Evolutionary conservation across 2,329 filamentous ascomycete species (phyloP), one percentile per base, ranked within the genome.

Genomic region (Fragosphaeria purpurea): DNA sequence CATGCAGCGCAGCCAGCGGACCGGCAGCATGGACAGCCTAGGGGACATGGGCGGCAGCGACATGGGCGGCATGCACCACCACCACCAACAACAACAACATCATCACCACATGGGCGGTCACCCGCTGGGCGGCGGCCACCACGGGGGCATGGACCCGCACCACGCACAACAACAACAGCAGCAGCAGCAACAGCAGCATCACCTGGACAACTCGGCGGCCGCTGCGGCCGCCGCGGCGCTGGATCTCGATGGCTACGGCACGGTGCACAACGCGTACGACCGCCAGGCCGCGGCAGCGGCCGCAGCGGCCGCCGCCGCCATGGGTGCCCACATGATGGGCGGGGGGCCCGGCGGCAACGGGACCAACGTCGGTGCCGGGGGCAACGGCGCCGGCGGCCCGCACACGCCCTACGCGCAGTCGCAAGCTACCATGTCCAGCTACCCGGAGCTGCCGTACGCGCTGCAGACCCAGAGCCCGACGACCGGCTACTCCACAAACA

Each of bases 401-500:
- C 69, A 71, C 52, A 60, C 64, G 8, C 58, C 63, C 2, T 78
- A 75, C 57, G 67, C 67, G 33, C 34, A 48, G 40, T 70, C 65
- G 51, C 74, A 75, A 58, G 68, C 65, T 50, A 64, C 61, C 60
- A 72, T 80, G 58, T 71, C 77, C 40, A 73, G 66, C 53, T 83
- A 82, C 58, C 70, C 76, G 3, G 77, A 80, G 38, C 67, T 82
- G 13, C 71, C 74, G 1, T 82, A 81, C 56, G 67, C 68, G 22
- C 71, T 82, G 13, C 75, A 78, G 58, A 70, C 70, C 2, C 75
- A 76, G 52, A 77, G 73, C 55, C 73, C 77, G 7, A 68, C 73
- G 10, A 70, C 68, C 57, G 22, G 22, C 22, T 79, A 75, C 57
- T 67, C 70, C 44, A 64, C 67, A 47, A 70, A 68, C 49, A 57